phyloP scores from a whole-genome alignment of 75 land plant species.

The Adiantum capillusveneris region DNA sequence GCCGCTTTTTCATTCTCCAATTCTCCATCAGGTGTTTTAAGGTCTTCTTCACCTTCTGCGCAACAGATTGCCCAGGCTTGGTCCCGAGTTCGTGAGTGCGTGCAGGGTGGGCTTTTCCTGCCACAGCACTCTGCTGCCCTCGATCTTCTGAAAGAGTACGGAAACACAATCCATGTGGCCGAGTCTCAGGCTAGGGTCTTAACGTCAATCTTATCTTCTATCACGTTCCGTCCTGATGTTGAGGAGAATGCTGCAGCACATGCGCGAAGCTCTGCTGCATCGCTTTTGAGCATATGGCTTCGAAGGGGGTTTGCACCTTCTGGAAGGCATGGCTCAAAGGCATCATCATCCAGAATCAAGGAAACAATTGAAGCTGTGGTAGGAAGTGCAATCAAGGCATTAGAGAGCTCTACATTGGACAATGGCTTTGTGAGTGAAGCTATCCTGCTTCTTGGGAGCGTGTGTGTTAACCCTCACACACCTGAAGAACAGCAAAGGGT shows the following conservation, averaged over 20 bases:
- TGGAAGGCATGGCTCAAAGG: too few relatives aligned
- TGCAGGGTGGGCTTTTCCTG: slow-evolving; percentile 22
- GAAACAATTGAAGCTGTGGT: background rate
- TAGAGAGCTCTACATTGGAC: slow-evolving; percentile 7
- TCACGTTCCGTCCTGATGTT: background rate
- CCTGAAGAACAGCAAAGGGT: slow-evolving; percentile 13
- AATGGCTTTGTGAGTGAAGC: slow-evolving; percentile 16
- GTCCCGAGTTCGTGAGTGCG: slow-evolving; percentile 46
- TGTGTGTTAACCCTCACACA: slow-evolving; percentile 23
- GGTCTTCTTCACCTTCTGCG: slow-evolving; percentile 8
- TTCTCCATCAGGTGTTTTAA: background rate
- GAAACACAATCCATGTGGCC: slow-evolving; percentile 44
- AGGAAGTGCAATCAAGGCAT: slow-evolving; percentile 2
- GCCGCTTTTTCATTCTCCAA: slow-evolving; percentile 1
- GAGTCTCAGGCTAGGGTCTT: slow-evolving; percentile 73
- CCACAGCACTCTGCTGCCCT: slow-evolving; percentile 34
- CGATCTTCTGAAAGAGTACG: slow-evolving; percentile 22
- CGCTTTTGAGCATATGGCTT: slow-evolving; percentile 49
- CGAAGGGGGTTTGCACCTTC: slow-evolving; percentile 23
- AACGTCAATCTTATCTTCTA: slow-evolving; percentile 20
- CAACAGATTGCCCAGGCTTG: slow-evolving; percentile 58
- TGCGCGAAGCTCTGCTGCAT: slow-evolving; percentile 4
- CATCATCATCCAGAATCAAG: background rate
- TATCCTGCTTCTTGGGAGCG: slow-evolving; percentile 55
- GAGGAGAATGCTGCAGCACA: background rate